Base-by-base conservation (phyloP, 495 filamentous ascomycete genomes). In the Wilcoxina mikolae region DNA sequence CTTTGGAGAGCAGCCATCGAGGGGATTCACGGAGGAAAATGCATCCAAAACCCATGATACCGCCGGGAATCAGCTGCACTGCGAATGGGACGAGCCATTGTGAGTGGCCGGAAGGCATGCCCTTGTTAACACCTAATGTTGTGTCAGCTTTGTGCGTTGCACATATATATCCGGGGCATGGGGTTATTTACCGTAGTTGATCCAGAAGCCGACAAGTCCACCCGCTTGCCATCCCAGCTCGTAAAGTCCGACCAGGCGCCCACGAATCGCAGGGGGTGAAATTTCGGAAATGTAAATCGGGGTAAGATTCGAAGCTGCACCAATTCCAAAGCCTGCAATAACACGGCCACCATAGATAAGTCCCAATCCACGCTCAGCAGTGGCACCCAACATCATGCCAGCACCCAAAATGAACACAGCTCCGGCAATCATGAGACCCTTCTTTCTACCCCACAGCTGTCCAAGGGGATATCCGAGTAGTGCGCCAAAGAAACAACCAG, bases 221-320 rank as follows among this genome's bases (percentile, higher is more conserved):
- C 81, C 82, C 59, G 82, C 72, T 66, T 85, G 83, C 78, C 80
- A 84, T 10, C 80, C 79, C 35, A 84, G 68, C 66, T 85, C 81
- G 60, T 82, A 87, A 24, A 87, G 71, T 59, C 81, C 80, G 48
- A 77, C 74, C 7, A 79, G 67, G 31, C 73, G 63, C 15, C 76
- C 76, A 28, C 76, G 68, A 53, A 79, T 68, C 18, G 76, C 73
- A 0, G 76, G 76, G 0, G 76, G 76, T 5, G 74, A 59, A n/a
- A 77, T 62, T 59, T 78, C 76, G 10, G 72, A 72, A 57, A 79
- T 79, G 62, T 79, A 78, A 62, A 79, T 78, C 12, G 76, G 76
- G 12, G 73, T 69, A 55, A 77, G 65, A 60, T 72, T 76, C 29
- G 68, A 72, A n/a, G 64, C 65, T 26, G 70, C 74, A 41, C 76